These are phyloP conservation scores for Ophiocordyceps robertsii DNA, from an alignment of 2,329 filamentous ascomycete genomes.

Conservation along the genomic window DNA sequence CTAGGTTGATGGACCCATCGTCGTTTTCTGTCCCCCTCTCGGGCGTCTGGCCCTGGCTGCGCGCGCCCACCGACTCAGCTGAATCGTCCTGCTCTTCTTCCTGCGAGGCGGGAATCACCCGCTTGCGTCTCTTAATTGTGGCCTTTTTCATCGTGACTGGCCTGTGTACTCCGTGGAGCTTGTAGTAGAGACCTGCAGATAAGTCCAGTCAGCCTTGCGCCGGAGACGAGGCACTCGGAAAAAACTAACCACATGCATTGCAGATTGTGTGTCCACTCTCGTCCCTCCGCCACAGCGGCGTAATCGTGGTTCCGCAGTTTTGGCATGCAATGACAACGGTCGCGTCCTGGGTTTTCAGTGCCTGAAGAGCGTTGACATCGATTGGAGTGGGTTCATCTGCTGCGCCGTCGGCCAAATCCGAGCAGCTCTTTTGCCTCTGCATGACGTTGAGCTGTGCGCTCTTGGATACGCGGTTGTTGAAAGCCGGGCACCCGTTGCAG, in stretches of 20 bases:
- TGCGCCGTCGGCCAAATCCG: constrained; percentile 10
- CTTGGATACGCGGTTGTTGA: constrained; percentile 92
- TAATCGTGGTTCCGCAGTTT: constrained; percentile 94
- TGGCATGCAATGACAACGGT: constrained; percentile 72
- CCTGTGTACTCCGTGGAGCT: constrained; percentile 84
- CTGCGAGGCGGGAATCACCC: constrained; percentile 69
- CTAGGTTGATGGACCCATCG: constrained; percentile 52
- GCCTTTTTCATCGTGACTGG: constrained; percentile 99
- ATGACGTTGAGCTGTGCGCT: constrained; percentile 56
- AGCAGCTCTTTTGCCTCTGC: constrained; percentile 28
- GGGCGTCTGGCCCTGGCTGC: constrained; percentile 20
- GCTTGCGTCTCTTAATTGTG: constrained; percentile 89
- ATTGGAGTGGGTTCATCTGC: constrained; percentile 16
- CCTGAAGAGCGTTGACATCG: constrained; percentile 20
- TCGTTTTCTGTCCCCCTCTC: constrained; percentile 46
- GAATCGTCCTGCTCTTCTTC: constrained; percentile 36
- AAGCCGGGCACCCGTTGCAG: constrained; percentile 90
- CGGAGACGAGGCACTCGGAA: background rate
- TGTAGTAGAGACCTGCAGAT: constrained; percentile 75
- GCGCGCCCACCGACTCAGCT: constrained; percentile 27
- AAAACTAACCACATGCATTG: constrained; percentile 72
- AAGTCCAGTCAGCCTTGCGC: background rate
- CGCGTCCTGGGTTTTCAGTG: constrained; percentile 14
- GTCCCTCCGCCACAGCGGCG: constrained; percentile 87
- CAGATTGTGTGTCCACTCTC: constrained; percentile 94